These are phyloP conservation scores for Cadophora gregata DNA, from an alignment of 2,329 filamentous ascomycete genomes.

Conservation along the genomic window DNA sequence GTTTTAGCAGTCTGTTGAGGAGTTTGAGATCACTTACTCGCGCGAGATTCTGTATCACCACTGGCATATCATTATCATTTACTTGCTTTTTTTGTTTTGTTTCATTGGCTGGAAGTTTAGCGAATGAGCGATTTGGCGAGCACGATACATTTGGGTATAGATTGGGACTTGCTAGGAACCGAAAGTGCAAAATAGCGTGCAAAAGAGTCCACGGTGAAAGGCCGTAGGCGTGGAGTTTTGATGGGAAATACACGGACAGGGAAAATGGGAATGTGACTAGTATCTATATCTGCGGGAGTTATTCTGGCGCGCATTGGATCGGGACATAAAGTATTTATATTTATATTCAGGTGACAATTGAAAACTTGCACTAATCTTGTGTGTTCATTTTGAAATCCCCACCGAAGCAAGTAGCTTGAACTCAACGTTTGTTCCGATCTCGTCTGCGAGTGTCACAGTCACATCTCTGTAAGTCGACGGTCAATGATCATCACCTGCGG, in stretches of 20 bases:
- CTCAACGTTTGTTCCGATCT: too few species aligned
- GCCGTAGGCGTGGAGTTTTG: constrained; percentile 9
- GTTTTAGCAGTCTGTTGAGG: neutral
- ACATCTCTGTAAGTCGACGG: neutral
- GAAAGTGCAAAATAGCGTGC: neutral
- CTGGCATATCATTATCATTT: neutral
- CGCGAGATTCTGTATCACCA: constrained; percentile 4
- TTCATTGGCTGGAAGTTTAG: constrained; percentile 11
- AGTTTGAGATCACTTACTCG: neutral
- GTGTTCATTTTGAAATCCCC: neutral
- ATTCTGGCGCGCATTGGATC: neutral
- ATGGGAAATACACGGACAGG: neutral
- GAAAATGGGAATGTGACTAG: neutral
- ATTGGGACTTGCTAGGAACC: neutral
- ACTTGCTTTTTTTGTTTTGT: neutral
- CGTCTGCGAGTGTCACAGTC: too few species aligned
- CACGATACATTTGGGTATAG: neutral
- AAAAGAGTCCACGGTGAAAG: constrained; percentile 4
- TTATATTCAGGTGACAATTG: neutral
- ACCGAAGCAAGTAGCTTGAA: too few species aligned
- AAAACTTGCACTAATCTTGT: neutral
- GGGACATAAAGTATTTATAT: neutral
- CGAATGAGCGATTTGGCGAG: neutral
- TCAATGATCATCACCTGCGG: too few species aligned
- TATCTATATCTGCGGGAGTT: neutral